Conservation (phyloP, 2,329 filamentous ascomycete species). For the Fusarium compactum region DNA sequence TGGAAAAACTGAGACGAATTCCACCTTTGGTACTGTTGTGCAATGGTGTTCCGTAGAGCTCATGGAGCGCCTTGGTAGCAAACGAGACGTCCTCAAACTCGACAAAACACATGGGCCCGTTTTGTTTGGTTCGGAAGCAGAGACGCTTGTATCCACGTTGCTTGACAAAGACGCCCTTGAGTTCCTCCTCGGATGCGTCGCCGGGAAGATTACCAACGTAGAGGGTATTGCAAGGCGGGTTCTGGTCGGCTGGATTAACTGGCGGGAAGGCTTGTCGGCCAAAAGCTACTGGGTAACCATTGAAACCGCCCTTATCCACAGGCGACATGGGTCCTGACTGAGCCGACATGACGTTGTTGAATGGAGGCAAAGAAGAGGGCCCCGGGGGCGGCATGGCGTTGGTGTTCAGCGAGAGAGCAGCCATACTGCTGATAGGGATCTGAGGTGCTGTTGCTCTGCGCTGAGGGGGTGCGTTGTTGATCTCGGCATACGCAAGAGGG, state of each 20-base stretch:
- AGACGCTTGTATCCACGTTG: constrained; percentile 95
- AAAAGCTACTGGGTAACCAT: constrained; percentile 58
- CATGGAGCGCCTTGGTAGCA: constrained; percentile 89
- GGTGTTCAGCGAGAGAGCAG: constrained; percentile 77
- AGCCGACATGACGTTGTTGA: constrained; percentile 56
- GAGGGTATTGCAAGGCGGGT: constrained; percentile 96
- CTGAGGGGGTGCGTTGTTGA: constrained; percentile 56
- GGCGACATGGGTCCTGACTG: constrained; percentile 47
- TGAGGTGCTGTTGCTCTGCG: constrained; percentile 78
- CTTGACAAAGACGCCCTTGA: constrained; percentile 93
- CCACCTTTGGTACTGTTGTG: constrained; percentile 95
- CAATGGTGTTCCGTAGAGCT: constrained; percentile 87
- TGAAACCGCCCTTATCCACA: constrained; percentile 7
- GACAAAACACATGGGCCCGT: constrained; percentile 98
- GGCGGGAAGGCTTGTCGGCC: constrained; percentile 79
- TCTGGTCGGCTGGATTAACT: constrained; percentile 94
- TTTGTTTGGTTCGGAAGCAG: constrained; percentile 93
- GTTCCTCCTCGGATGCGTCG: constrained; percentile 93
- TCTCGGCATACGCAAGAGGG: constrained; percentile 77
- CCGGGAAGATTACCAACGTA: constrained; percentile 97
- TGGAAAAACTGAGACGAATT: constrained; percentile 95
- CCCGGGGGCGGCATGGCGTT: constrained; percentile 58
- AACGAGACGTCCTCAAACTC: constrained; percentile 96
- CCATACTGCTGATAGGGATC: constrained; percentile 76
- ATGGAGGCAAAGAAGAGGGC: constrained; percentile 66